phyloP scores from a whole-genome alignment of 805 yeast species.

The Saccharomycopsis sp. region DNA sequence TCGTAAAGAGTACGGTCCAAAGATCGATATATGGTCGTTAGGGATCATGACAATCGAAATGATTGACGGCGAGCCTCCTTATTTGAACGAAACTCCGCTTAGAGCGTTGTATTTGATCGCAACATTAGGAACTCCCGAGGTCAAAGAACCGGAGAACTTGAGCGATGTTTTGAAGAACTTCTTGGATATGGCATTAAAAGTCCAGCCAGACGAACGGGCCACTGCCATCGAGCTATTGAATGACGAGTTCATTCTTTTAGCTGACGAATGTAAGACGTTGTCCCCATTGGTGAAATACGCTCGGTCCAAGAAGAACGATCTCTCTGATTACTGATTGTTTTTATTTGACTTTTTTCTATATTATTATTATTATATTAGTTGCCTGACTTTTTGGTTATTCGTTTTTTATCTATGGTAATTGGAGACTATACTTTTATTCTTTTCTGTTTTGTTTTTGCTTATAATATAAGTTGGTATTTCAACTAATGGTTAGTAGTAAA shows the following conservation, averaged over 20 bases:
- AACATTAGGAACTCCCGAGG: conserved; percentile 90
- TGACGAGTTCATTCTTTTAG: conserved; percentile 57
- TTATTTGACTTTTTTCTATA: neutral
- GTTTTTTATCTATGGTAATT: neutral
- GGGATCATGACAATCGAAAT: conserved; percentile 98
- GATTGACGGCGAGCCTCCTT: conserved; percentile 99
- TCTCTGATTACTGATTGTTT: conserved; percentile 6
- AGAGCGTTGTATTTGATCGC: conserved; percentile 91
- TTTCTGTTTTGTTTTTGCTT: neutral
- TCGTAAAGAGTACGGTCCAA: conserved; percentile 93
- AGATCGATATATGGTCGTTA: conserved; percentile 95
- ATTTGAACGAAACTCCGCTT: conserved; percentile 90
- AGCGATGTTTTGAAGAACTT: conserved; percentile 62
- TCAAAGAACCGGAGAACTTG: conserved; percentile 78
- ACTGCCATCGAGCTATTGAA: conserved; percentile 65
- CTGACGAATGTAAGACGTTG: conserved; percentile 54
- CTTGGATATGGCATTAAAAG: conserved; percentile 72
- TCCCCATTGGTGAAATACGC: conserved; percentile 74
- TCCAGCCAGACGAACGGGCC: conserved; percentile 74
- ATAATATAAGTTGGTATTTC: neutral
- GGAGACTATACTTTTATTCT: neutral
- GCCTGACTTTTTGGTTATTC: neutral
- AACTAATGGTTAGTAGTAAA: no score
- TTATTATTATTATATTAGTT: neutral
- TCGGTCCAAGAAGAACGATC: conserved; percentile 47